These are phyloP conservation scores for Rubia balearica DNA, from an alignment of 305 asterid genomes.

Conservation along the genomic window DNA sequence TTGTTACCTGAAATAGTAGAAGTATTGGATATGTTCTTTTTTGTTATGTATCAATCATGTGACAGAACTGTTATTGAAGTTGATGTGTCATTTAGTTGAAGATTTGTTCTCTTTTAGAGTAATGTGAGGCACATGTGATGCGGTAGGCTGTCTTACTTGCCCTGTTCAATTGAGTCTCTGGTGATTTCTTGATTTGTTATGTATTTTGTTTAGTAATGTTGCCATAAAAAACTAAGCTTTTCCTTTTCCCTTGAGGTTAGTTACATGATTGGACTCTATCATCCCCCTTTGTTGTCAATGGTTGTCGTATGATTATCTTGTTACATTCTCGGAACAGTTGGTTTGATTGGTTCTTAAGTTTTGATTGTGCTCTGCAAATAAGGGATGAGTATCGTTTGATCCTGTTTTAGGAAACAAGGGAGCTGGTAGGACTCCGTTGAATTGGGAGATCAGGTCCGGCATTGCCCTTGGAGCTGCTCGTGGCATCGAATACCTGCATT, in stretches of 20 bases:
- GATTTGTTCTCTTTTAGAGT: background rate
- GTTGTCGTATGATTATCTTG: background rate
- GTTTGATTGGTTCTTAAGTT: background rate
- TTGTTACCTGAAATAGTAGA: background rate
- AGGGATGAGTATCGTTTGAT: background rate
- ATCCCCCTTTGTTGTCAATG: background rate
- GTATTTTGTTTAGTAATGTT: background rate
- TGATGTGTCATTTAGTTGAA: background rate
- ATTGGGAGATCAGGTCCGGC: conserved; percentile 40
- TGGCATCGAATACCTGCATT: conserved; percentile 40
- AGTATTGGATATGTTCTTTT: background rate
- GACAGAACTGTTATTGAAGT: background rate
- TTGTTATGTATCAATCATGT: background rate
- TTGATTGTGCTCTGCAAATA: background rate
- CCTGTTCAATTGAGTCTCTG: background rate
- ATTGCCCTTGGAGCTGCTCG: conserved; percentile 47
- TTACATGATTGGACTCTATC: background rate
- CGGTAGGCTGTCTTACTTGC: conserved; percentile 7
- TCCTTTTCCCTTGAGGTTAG: background rate
- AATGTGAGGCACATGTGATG: background rate
- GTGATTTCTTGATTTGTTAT: background rate
- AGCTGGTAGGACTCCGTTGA: conserved; percentile 36
- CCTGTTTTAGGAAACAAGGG: conserved; percentile 37
- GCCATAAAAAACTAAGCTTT: background rate
- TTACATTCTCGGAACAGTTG: background rate